A percentile compares a stretch with the other conserved stretches of the same genome.
Evolutionary conservation across 2,329 filamentous ascomycete genomes (phyloP).

Genomic region (Grosmannia clavigera): DNA sequence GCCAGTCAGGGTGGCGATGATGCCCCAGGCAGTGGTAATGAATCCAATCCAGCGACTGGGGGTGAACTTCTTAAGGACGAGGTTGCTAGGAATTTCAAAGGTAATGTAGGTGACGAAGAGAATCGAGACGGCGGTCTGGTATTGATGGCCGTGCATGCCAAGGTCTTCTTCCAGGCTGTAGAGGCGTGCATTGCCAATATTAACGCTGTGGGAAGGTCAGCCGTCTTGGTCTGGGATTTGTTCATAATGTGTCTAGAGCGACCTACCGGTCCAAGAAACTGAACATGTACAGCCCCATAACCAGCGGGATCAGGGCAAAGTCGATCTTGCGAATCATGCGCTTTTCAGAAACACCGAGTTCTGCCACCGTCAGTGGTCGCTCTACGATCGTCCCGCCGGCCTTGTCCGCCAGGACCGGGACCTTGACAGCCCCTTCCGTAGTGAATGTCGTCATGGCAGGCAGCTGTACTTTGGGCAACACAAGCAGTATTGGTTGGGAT

Average conservation of each 20-base stretch:
- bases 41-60: slow-evolving; percentile 52
- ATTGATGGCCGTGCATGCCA: slow-evolving; percentile 48
- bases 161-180: slow-evolving; percentile 53
- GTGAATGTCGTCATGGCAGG: not conserved
- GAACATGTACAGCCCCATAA: slow-evolving; percentile 61
- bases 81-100: slow-evolving; percentile 54
- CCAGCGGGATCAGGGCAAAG: slow-evolving; percentile 47
- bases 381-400: not conserved
- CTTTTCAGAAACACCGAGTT: slow-evolving; percentile 28
- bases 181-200: slow-evolving; percentile 59
- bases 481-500: not conserved
- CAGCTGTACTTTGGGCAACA: not conserved
- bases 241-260: not conserved
- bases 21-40: slow-evolving; percentile 52
- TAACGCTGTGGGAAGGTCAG: slow-evolving; percentile 25
- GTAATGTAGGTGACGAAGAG: slow-evolving; percentile 52
- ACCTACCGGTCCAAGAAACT: slow-evolving; percentile 60
- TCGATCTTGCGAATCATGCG: slow-evolving; percentile 54
- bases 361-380: not conserved
- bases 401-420: not conserved
- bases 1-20: slow-evolving; percentile 58
- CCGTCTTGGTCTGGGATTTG: not conserved
- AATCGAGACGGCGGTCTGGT: slow-evolving; percentile 55
- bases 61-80: slow-evolving; percentile 49
- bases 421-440: not conserved